phyloP scores from a whole-genome alignment of 306 rosid genomes.

The Corylus americana region DNA sequence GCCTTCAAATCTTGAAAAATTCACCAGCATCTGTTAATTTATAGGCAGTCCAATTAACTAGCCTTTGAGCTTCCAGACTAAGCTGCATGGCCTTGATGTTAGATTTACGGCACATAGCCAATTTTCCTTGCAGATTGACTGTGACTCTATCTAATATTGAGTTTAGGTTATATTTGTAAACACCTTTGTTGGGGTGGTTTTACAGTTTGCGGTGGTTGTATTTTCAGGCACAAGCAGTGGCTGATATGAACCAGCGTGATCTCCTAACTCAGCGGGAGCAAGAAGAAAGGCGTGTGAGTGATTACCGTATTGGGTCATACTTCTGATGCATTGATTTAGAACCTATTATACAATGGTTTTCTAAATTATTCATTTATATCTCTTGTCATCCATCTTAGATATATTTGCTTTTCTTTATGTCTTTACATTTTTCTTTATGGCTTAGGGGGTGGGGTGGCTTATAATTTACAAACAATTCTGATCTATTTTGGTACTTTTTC shows the following conservation, averaged over 20 bases:
- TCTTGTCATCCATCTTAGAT: background rate
- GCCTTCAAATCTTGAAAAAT: background rate
- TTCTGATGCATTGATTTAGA: constrained; percentile 11
- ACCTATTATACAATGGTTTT: constrained; percentile 18
- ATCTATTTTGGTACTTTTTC: background rate
- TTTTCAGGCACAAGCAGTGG: constrained; percentile 81
- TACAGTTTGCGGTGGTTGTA: constrained; percentile 21
- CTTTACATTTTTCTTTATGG: background rate
- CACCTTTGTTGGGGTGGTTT: constrained; percentile 12
- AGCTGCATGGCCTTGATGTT: constrained; percentile 14
- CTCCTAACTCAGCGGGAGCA: constrained; percentile 71
- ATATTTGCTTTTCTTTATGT: background rate
- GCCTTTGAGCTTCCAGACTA: background rate
- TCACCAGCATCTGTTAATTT: background rate
- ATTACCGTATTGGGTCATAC: constrained; percentile 17
- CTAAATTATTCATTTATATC: background rate
- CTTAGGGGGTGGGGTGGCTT: background rate
- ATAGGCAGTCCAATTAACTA: background rate
- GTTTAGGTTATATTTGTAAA: constrained; percentile 15
- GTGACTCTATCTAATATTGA: constrained; percentile 4
- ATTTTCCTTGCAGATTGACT: constrained; percentile 11
- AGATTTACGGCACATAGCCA: constrained; percentile 1
- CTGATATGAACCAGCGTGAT: constrained; percentile 90
- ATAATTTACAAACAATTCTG: background rate
- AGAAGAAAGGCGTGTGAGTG: constrained; percentile 85